phyloP scores from a whole-genome alignment of 148 eudicot species.

The Bassia scoparia region DNA sequence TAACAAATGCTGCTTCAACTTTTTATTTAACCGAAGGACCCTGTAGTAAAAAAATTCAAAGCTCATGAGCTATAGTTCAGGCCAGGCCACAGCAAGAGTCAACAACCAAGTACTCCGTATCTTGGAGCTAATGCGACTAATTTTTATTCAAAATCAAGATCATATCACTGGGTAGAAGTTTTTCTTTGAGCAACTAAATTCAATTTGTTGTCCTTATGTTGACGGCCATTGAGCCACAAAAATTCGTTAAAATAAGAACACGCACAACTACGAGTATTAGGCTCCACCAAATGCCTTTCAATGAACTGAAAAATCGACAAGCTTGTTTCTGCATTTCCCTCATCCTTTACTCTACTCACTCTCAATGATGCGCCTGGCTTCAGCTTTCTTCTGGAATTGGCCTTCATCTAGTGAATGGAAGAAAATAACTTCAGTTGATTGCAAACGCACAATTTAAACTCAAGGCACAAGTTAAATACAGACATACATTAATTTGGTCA shows the following conservation, averaged over 20 bases:
- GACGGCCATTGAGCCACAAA: conserved; percentile 23
- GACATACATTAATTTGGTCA: background rate
- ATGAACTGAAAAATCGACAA: conserved; percentile 16
- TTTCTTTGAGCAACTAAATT: conserved; percentile 10
- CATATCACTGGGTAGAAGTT: conserved; percentile 14
- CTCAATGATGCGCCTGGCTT: conserved; percentile 61
- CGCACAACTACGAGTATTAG: conserved; percentile 21
- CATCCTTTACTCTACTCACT: conserved; percentile 1
- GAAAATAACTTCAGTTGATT: background rate
- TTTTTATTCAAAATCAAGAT: conserved; percentile 3
- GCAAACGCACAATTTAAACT: background rate
- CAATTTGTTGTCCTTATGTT: conserved; percentile 14
- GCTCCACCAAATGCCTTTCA: conserved; percentile 25
- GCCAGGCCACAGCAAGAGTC: background rate
- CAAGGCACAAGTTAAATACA: background rate
- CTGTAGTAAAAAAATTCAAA: background rate
- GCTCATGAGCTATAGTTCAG: background rate
- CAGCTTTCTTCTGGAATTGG: conserved; percentile 70
- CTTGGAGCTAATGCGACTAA: conserved; percentile 9
- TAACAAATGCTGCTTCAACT: too few relatives aligned
- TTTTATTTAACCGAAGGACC: too few relatives aligned
- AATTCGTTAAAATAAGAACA: conserved; percentile 15
- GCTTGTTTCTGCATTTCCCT: conserved; percentile 24
- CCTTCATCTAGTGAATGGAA: conserved; percentile 49
- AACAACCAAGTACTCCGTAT: conserved; percentile 7